Base-by-base conservation (phyloP, 2,329 filamentous ascomycete genomes). In the Pseudocercospora crystallina region DNA sequence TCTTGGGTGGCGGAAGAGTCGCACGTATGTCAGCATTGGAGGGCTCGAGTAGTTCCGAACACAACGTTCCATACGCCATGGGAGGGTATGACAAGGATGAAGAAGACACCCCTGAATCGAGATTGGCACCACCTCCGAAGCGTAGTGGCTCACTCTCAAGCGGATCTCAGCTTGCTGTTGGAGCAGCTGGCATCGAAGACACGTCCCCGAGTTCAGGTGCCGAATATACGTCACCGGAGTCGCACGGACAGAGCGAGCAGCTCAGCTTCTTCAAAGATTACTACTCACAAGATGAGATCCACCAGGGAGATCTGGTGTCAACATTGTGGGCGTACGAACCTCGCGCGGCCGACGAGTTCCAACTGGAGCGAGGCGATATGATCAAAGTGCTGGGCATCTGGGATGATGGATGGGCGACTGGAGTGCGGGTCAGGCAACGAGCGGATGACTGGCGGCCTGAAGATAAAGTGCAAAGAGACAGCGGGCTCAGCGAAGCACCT, bases 381-480 rank as follows among this genome's bases (percentile, higher is more conserved):
- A 80, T 99, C 65, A 97, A 96, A 74, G 86, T 99, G 11, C 87
- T 97, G 30, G 94, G 94, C 56, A 99, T 99, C 60, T 99, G 94
- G 94, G 94, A 99, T 65, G 94, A 99, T 69, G 94, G 94, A 40
- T 99, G 94, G 94, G 94, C 94, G 9, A 99, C 94, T 1, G 94
- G 94, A 63, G 81, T 96, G 48, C 80, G 95, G 66, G 75, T 95
- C 49, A 80, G 86, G 47, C 89, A 95, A 63, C 81, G 83, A 48
- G 90, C 90, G 2, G 92, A 97, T 54, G 89, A 96, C 58, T 96
- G 90, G 84, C 89, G 95, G 62, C 80, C 81, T 37, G 62, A 65
- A 5, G 58, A 56, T 26, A 85, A 88, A 64, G 76, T 84, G 31
- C 90, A 95, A 66, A 83, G 94, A 55, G 94, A 99, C 71, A 97